Base-by-base conservation (phyloP, 169 alveolate species). In the Plasmodium adleri region DNA sequence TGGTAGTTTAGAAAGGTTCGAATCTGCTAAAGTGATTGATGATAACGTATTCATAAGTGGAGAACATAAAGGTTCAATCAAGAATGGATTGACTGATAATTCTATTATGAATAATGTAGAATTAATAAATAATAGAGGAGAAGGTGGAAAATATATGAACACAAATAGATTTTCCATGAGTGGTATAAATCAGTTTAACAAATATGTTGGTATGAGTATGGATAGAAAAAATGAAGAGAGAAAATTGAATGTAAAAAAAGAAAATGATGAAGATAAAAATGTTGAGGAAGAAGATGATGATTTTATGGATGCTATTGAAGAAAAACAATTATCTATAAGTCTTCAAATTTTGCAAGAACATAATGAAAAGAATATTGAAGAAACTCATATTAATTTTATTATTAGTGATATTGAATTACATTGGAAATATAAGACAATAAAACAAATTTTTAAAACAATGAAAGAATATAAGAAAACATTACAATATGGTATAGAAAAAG, bases 251-350 rank as follows among this genome's bases (percentile, higher is more conserved):
- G 56, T 6, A 54, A 45, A 2, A 13, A 32, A 32, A 10, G 72
- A 22, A 3, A 49, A 28, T 2, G 68, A 17, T 17, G 86, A 20
- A 8, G 92, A 47, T 4, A 80, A 74, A 17, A 39, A 39, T 39
- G 47, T 39, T 39, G 78, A 85, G n/a, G 94, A 26, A 20, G 91
- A 74, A 0, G 93, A 72, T 59, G 88, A 87, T 67, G 91, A 74
- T 47, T 73, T 88, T 60, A 85, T 87, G 93, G 76, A 73, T 52
- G 91, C 89, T 70, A 32, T 86, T 62, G 92, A 73, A 73, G 88
- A 63, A 72, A 83, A 76, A 63, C 87, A 72, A 52, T 68, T 50
- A 20, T 83, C 89, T 12, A 80, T 78, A 56, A 64, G 70, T 22
- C 62, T 88, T 45, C 91, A 74, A 85, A 80, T 88, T 12, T 4